phyloP scores from a whole-genome alignment of 2,329 filamentous ascomycete species.

The Elsinoe perseae region DNA sequence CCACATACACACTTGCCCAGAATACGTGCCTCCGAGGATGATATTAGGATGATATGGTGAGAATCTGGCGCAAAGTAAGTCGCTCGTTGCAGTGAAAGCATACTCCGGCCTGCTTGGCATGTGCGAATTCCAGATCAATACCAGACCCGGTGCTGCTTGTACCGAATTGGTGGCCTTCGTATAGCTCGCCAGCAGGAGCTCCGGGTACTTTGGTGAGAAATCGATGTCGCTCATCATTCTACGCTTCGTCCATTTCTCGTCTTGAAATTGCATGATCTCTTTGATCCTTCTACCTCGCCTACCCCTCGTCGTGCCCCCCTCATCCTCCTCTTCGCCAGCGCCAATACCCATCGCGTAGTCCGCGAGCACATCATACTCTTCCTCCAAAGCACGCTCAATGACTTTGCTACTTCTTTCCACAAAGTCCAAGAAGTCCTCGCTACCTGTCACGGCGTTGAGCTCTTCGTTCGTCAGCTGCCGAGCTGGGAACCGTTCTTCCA shows the following conservation, averaged over 20 bases:
- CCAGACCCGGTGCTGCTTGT: constrained; percentile 81
- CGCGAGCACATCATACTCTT: constrained; percentile 91
- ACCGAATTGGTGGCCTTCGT: constrained; percentile 66
- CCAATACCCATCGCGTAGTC: constrained; percentile 77
- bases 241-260: constrained; percentile 94
- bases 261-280: constrained; percentile 87
- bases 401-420: constrained; percentile 94
- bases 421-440: constrained; percentile 89
- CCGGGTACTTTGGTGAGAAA: constrained; percentile 89
- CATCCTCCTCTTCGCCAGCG: constrained; percentile 72
- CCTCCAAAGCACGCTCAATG: constrained; percentile 87
- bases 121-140: constrained; percentile 96
- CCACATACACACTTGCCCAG: constrained; percentile 92
- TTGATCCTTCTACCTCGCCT: constrained; percentile 69
- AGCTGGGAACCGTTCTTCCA: constrained; percentile 58
- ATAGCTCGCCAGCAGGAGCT: constrained; percentile 87
- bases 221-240: constrained; percentile 92
- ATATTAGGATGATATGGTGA: constrained; percentile 98
- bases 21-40: constrained; percentile 93
- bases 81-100: constrained; percentile 90
- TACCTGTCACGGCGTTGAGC: constrained; percentile 79
- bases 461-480: constrained; percentile 77
- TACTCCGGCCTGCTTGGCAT: constrained; percentile 93
- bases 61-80: constrained; percentile 91
- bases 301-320: constrained; percentile 59